These are phyloP conservation scores for Nakataea oryzae DNA, from an alignment of 2,329 filamentous ascomycete genomes.

Conservation along the genomic window DNA sequence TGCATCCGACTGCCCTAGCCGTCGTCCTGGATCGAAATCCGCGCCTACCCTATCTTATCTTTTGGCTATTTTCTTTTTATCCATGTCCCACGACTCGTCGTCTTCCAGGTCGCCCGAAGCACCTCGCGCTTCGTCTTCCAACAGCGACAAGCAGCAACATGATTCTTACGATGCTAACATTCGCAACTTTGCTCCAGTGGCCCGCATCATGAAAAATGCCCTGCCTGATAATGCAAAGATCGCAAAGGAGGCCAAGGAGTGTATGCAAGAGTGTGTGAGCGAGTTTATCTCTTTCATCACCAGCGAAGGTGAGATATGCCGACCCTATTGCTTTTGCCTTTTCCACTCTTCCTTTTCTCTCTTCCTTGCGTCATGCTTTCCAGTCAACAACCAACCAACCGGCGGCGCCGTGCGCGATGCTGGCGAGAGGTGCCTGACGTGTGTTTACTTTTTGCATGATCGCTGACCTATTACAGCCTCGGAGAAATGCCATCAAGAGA, in stretches of 20 bases:
- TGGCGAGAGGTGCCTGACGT: conserved; percentile 4
- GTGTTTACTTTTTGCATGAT: not conserved
- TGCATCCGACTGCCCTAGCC: not conserved
- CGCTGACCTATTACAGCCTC: conserved; percentile 54
- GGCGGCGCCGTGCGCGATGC: too few relatives aligned
- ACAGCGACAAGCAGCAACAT: conserved; percentile 27
- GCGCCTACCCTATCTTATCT: conserved; percentile 20
- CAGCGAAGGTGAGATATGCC: conserved; percentile 69
- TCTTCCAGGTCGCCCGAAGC: conserved; percentile 36
- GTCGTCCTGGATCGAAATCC: not conserved
- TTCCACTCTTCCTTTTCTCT: too few relatives aligned
- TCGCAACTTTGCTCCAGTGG: conserved; percentile 89
- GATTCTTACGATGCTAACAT: conserved; percentile 79
- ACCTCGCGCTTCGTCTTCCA: conserved; percentile 29
- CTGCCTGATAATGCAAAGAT: conserved; percentile 98
- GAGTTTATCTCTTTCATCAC: conserved; percentile 99
- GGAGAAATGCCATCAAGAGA: conserved; percentile 98
- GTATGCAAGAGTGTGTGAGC: conserved; percentile 99
- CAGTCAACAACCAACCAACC: not conserved
- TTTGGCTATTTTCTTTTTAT: conserved; percentile 8
- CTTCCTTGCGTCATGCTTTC: too few relatives aligned
- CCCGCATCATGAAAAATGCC: conserved; percentile 97
- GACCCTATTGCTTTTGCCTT: not conserved
- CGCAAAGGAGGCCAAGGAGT: conserved; percentile 97
- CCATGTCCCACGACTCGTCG: conserved; percentile 51